A percentile compares a stretch with the other conserved stretches of the same genome.
Evolutionary conservation across 1,284 basidiomycete genomes (phyloP).

Genomic region (Papiliotrema fonsecae): DNA sequence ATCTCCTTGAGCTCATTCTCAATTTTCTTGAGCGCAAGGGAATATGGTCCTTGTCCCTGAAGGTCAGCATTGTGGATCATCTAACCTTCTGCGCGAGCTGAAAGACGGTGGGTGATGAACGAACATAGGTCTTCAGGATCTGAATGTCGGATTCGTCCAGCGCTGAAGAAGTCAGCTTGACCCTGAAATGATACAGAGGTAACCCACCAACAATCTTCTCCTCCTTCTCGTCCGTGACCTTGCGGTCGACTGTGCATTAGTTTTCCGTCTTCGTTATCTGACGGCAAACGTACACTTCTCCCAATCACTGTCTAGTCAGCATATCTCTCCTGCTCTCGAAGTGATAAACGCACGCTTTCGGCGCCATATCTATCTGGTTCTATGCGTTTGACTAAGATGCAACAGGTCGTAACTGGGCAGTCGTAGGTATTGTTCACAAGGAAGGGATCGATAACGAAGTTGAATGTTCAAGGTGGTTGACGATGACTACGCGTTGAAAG

Average conservation of each 20-base stretch:
- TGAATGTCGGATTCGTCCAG: constrained; percentile 99
- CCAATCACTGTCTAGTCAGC: constrained; percentile 67
- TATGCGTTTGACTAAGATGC: neutral
- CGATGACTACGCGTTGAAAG: neutral
- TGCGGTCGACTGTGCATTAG: constrained; percentile 62
- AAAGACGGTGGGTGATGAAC: neutral
- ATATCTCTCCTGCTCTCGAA: constrained; percentile 6
- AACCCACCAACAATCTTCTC: constrained; percentile 79
- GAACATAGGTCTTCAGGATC: constrained; percentile 93
- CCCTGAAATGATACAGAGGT: neutral
- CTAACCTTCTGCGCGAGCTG: neutral
- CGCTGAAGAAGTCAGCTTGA: constrained; percentile 51
- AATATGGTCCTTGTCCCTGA: constrained; percentile 97
- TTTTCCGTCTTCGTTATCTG: constrained; percentile 1
- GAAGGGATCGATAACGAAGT: neutral
- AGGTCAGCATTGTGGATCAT: constrained; percentile 5
- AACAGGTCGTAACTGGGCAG: neutral
- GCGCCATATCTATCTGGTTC: constrained; percentile 58
- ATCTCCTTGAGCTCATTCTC: constrained; percentile 93
- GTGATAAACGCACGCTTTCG: constrained; percentile 59
- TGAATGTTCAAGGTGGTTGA: neutral
- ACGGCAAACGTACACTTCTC: constrained; percentile 74
- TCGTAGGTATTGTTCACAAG: neutral
- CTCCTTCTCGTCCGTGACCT: constrained; percentile 72
- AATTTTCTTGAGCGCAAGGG: constrained; percentile 77